phyloP scores from a whole-genome alignment of 768 basidiomycete species.

The Mrakia gelida region DNA sequence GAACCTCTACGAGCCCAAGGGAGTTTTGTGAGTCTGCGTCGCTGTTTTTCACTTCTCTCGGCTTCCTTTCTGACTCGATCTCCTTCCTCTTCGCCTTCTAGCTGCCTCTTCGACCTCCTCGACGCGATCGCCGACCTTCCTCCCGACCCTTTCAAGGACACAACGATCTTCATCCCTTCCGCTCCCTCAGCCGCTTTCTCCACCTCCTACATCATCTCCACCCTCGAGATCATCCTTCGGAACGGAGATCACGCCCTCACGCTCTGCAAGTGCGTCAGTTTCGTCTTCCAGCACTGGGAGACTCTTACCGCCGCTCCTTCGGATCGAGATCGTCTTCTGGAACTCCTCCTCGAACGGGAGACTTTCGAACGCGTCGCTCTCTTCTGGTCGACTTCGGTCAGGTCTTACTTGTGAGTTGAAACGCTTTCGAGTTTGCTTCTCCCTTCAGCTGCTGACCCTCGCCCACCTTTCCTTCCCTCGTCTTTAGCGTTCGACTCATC shows the following conservation, averaged over 20 bases:
- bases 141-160: conserved; percentile 34
- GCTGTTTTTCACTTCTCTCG: neutral
- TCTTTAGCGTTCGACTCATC: conserved; percentile 41
- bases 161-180: conserved; percentile 31
- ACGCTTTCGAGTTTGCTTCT: neutral
- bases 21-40: conserved; percentile 43
- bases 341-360: conserved; percentile 45
- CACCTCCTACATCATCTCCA: conserved; percentile 45
- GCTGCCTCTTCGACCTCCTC: conserved; percentile 46
- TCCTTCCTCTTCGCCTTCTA: neutral
- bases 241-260: conserved; percentile 49
- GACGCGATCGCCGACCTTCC: conserved; percentile 47
- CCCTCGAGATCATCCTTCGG: conserved; percentile 44
- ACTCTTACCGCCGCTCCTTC: conserved; percentile 40
- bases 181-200: conserved; percentile 42
- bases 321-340: conserved; percentile 46
- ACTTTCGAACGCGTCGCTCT: conserved; percentile 47
- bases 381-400: conserved; percentile 45
- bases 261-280: conserved; percentile 47
- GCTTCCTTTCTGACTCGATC: too few relatives aligned
- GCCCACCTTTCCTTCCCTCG: neutral
- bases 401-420: conserved; percentile 39
- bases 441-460: neutral
- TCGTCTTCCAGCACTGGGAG: conserved; percentile 49
- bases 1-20: conserved; percentile 47